Conservation (phyloP, 1,139 yeast species). For the Saccharomyces hybrid region DNA sequence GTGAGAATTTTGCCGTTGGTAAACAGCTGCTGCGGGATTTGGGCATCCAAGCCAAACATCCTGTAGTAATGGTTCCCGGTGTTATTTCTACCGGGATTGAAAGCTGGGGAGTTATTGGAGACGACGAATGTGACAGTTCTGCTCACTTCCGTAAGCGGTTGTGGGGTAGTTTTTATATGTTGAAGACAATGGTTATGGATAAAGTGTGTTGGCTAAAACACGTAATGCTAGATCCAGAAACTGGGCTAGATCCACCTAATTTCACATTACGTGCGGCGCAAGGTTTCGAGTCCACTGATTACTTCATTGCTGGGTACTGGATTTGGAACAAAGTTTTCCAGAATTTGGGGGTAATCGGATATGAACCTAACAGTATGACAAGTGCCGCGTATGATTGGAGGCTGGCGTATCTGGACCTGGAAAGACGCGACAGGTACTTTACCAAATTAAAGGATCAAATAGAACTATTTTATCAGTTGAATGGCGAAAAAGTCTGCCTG, state of each 20-base stretch:
- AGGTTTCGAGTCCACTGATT: slow-evolving; percentile 95
- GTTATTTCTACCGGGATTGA: slow-evolving; percentile 93
- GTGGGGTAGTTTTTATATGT: slow-evolving; percentile 97
- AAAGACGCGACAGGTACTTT: slow-evolving; percentile 78
- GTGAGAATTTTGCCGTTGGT: slow-evolving; percentile 87
- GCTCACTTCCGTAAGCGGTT: slow-evolving; percentile 81
- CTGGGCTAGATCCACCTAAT: slow-evolving; percentile 87
- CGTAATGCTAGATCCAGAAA: slow-evolving; percentile 76
- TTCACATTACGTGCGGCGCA: slow-evolving; percentile 81
- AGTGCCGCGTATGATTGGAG: slow-evolving; percentile 97
- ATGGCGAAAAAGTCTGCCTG: slow-evolving; percentile 66
- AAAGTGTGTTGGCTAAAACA: slow-evolving; percentile 91
- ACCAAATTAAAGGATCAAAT: slow-evolving; percentile 63
- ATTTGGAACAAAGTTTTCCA: slow-evolving; percentile 93
- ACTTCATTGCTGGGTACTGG: slow-evolving; percentile 96
- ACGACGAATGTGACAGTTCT: slow-evolving; percentile 73
- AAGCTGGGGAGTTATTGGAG: slow-evolving; percentile 76
- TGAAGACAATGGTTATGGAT: slow-evolving; percentile 83
- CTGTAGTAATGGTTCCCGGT: slow-evolving; percentile 91
- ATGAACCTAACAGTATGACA: slow-evolving; percentile 82
- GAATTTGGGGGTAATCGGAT: slow-evolving; percentile 87
- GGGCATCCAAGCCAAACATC: slow-evolving; percentile 51
- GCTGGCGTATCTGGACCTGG: slow-evolving; percentile 79
- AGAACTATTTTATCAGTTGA: slow-evolving; percentile 43
- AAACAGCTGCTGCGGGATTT: slow-evolving; percentile 47